phyloP scores from a whole-genome alignment of 2,329 filamentous ascomycete genomes.

The Falciphora oryzae region DNA sequence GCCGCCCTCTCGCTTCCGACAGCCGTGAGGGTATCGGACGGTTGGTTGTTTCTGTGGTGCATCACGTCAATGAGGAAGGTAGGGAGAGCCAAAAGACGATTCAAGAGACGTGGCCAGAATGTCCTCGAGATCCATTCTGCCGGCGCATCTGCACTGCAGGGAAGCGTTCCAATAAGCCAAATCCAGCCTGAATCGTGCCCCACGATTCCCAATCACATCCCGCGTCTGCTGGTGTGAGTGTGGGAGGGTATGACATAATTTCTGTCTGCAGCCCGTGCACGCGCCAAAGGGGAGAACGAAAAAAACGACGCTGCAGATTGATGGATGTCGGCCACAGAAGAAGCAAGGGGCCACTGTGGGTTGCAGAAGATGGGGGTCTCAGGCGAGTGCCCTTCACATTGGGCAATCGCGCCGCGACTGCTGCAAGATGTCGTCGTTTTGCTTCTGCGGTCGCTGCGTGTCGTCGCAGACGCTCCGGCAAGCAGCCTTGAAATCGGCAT shows the following conservation, averaged over 20 bases:
- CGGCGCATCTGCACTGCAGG: neutral
- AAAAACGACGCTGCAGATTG: neutral
- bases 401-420: neutral
- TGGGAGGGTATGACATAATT: constrained; percentile 9
- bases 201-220: constrained; percentile 2
- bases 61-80: neutral
- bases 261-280: too few species aligned
- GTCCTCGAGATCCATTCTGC: neutral
- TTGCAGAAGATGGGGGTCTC: neutral
- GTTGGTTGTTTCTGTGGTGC: neutral
- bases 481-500: neutral
- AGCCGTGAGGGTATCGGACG: neutral
- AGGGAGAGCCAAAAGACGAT: neutral
- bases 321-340: neutral
- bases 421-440: constrained; percentile 9
- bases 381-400: neutral
- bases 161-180: neutral
- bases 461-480: neutral
- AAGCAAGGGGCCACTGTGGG: neutral
- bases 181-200: neutral
- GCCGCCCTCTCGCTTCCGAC: too few species aligned
- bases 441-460: neutral
- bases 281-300: neutral
- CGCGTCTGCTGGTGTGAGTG: neutral
- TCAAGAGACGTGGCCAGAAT: neutral